Evolutionary conservation across 768 basidiomycete genomes (phyloP), one percentile per base, ranked within the genome.

Genomic region (Boletus rubroflammeus): DNA sequence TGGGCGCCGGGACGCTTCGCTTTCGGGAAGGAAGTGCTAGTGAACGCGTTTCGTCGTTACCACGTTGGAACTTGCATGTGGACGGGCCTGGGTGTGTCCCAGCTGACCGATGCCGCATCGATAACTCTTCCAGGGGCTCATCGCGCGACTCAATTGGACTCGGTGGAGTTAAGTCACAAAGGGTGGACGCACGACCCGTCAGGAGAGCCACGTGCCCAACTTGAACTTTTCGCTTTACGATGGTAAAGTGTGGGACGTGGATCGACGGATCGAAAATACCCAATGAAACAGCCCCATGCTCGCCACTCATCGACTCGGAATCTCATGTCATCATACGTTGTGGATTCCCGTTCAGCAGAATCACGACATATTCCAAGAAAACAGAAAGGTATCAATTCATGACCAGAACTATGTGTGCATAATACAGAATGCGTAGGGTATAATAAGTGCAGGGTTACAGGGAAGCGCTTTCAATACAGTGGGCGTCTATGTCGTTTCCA

Each of bases 371-470:
- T 25, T 34, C 36, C 61, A 59, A 61, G 40, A 57, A 46, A 32
- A 50, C 21, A 54, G 36, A 38, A 48, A 45, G 39, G 50, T 25
- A 49, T 63, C 43, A 21, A 50, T 46, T 40, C 28, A 47, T 50
- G 26, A 23, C 25, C 6, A 32, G 50, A n/a, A 15, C 15, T 46
- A 28, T 47, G 49, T 57, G 34, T 51, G 50, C 43, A 55, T 62
- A 57, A 55, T 67, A 67, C 62, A 67, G 2, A 19, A 42, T 67
- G 57, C 15, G 47, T 56, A 48, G 60, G 58, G 59, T 67, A 62
- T 60, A 55, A 62, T 60, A 55, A 19, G 38, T 62, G 43, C 47
- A 54, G 36, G 13, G 54, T 48, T 62, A 65, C 53, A 57, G 17
- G n/a, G 36, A 43, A 43, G 34, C 47, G 25, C 48, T 62, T 57